Evolutionary conservation across 495 filamentous ascomycete genomes (phyloP).

Genomic region (Neurospora sp.): DNA sequence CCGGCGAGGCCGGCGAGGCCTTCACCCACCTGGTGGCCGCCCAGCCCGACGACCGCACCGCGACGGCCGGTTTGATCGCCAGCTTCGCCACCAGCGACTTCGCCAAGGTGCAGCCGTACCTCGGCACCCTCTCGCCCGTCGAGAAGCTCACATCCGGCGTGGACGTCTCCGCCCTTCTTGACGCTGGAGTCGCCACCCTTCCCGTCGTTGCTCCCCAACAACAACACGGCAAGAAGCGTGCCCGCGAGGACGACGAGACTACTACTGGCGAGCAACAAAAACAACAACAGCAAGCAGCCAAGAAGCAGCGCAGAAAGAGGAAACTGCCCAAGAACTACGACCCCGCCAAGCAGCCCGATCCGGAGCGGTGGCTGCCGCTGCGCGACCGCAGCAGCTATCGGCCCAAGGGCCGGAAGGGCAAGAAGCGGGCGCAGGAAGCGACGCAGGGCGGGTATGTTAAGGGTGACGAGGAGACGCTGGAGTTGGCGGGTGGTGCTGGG

Average conservation of each 20-base stretch:
- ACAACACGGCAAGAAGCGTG: constrained; percentile 20
- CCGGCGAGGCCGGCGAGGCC: constrained; percentile 64
- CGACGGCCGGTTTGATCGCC: constrained; percentile 73
- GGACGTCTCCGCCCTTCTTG: constrained; percentile 58
- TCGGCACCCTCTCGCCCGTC: constrained; percentile 55
- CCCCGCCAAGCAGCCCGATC: constrained; percentile 64
- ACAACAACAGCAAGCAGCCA: constrained; percentile 47
- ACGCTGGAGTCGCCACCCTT: constrained; percentile 61
- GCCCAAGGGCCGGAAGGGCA: constrained; percentile 85
- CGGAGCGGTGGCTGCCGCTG: constrained; percentile 87
- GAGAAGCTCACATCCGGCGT: constrained; percentile 54
- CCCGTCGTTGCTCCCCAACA: constrained; percentile 22
- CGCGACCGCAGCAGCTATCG: constrained; percentile 79
- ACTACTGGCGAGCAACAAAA: constrained; percentile 34
- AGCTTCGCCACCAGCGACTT: constrained; percentile 63
- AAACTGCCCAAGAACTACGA: constrained; percentile 75
- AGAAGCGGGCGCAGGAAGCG: constrained; percentile 62
- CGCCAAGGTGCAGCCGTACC: constrained; percentile 46
- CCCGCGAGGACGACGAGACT: constrained; percentile 24
- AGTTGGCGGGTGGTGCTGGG: constrained; percentile 52
- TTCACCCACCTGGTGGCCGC: constrained; percentile 58
- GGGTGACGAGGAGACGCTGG: constrained; percentile 51
- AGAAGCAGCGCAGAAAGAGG: constrained; percentile 56
- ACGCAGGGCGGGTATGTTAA: constrained; percentile 77
- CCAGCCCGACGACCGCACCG: constrained; percentile 52